Conservation (phyloP, 2,329 filamentous ascomycete genomes). For the Lecanicillium sp. region DNA sequence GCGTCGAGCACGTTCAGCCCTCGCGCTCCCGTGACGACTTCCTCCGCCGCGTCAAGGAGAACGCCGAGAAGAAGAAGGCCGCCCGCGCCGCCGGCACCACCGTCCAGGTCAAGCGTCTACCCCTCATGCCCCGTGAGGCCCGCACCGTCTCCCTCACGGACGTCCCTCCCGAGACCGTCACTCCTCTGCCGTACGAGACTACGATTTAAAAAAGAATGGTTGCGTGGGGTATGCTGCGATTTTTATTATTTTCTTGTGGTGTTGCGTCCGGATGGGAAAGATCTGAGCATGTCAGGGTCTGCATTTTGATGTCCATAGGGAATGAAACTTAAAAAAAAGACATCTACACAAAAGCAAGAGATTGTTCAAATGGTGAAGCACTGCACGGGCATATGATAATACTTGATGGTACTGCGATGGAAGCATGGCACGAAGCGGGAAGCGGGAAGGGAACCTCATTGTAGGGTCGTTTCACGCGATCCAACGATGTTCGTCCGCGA, state of each 20-base stretch:
- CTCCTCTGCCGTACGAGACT: slow-evolving; percentile 93
- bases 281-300: slow-evolving; percentile 34
- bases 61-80: slow-evolving; percentile 86
- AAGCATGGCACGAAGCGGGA: too few species aligned
- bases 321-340: slow-evolving; percentile 15
- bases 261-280: slow-evolving; percentile 39
- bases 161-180: slow-evolving; percentile 85
- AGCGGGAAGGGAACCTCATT: too few species aligned
- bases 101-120: slow-evolving; percentile 89
- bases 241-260: slow-evolving; percentile 37
- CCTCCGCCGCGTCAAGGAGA: slow-evolving; percentile 91
- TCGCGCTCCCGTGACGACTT: slow-evolving; percentile 97
- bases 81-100: slow-evolving; percentile 84
- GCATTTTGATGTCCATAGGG: slow-evolving; percentile 17
- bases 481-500: too few species aligned
- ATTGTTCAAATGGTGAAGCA: not conserved
- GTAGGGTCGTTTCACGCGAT: too few species aligned
- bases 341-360: slow-evolving; percentile 7
- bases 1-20: slow-evolving; percentile 91
- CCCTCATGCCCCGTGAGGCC: slow-evolving; percentile 71
- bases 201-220: slow-evolving; percentile 66
- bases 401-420: too few species aligned
- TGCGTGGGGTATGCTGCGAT: slow-evolving; percentile 17
- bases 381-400: too few species aligned
- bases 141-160: slow-evolving; percentile 74